Evolutionary conservation across 106 monocot genomes (phyloP).

Genomic region (Triglochin maritima): DNA sequence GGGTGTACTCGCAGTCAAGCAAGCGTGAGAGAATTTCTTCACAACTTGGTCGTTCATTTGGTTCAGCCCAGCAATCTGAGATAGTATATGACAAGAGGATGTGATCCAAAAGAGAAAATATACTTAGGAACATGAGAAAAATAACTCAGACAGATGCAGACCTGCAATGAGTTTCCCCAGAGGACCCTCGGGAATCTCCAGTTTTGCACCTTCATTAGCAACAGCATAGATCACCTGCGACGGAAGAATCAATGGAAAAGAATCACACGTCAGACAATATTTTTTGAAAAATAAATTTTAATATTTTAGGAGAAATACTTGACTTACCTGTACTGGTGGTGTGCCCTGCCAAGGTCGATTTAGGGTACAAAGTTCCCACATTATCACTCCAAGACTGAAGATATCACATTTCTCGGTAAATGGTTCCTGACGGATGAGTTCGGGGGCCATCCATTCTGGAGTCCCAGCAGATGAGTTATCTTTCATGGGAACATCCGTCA

Average conservation of each 20-base stretch:
- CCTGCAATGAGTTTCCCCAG: conserved; percentile 74
- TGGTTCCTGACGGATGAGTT: conserved; percentile 85
- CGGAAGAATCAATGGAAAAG: background rate
- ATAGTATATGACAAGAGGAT: background rate
- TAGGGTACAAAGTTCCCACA: conserved; percentile 97
- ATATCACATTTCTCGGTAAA: conserved; percentile 93
- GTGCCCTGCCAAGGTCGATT: conserved; percentile 89
- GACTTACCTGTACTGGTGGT: conserved; percentile 72
- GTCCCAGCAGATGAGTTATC: conserved; percentile 91
- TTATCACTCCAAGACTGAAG: conserved; percentile 93
- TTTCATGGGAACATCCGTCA: conserved; percentile 49
- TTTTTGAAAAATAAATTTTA: background rate
- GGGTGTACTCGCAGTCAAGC: conserved; percentile 80
- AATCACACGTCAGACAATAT: background rate
- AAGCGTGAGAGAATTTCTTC: conserved; percentile 85
- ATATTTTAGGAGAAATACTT: background rate
- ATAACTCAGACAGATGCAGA: no score
- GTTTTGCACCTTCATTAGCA: conserved; percentile 58
- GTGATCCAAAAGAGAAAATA: no score
- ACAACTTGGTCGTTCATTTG: conserved; percentile 74
- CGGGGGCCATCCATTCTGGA: conserved; percentile 99
- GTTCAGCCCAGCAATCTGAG: conserved; percentile 94
- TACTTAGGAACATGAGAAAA: no score
- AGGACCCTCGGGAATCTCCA: conserved; percentile 81
- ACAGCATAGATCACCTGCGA: conserved; percentile 66